Percentiles rank a stretch among this genome's conserved stretches.
phyloP scores from a whole-genome alignment of 1,284 basidiomycete species.

The Sphaerobolus stellatus region DNA sequence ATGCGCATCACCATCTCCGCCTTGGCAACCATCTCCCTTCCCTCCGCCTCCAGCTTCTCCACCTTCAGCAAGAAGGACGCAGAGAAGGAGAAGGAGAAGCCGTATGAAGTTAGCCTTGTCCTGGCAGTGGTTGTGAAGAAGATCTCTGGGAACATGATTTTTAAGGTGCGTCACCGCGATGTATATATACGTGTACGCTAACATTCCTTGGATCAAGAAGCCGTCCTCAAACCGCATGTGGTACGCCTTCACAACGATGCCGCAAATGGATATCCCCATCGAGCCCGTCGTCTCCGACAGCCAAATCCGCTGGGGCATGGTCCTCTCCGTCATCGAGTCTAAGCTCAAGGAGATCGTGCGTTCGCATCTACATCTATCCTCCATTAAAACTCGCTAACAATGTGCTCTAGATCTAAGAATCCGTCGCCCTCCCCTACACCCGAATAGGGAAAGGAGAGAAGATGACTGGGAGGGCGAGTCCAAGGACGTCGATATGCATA shows the following conservation, averaged over 20 bases:
- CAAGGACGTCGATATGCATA: too few species aligned
- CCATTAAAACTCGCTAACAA: too few species aligned
- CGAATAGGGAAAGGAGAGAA: too few species aligned
- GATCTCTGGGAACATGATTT: constrained; percentile 85
- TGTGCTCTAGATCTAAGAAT: too few species aligned
- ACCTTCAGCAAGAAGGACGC: constrained; percentile 3
- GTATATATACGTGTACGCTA: too few species aligned
- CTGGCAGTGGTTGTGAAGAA: constrained; percentile 85
- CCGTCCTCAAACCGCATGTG: constrained; percentile 95
- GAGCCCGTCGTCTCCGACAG: constrained; percentile 92
- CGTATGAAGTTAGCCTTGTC: constrained; percentile 86
- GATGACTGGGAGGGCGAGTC: too few species aligned
- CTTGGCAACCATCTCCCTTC: constrained; percentile 78
- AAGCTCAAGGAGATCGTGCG: constrained; percentile 86
- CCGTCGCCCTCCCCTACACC: too few species aligned
- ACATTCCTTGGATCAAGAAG: constrained; percentile 65
- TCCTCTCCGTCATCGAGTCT: constrained; percentile 86
- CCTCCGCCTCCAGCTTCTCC: constrained; percentile 6
- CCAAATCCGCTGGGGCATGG: constrained; percentile 91
- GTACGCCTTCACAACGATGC: constrained; percentile 96
- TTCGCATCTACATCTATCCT: too few species aligned
- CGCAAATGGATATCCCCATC: constrained; percentile 85
- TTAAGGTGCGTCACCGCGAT: constrained; percentile 69
- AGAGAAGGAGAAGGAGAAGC: constrained; percentile 56
- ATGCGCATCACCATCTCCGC: constrained; percentile 88